A percentile compares a stretch with the other conserved stretches of the same genome.
Conservation (phyloP, 106 monocot species). For the Amphibolis antarctica region DNA sequence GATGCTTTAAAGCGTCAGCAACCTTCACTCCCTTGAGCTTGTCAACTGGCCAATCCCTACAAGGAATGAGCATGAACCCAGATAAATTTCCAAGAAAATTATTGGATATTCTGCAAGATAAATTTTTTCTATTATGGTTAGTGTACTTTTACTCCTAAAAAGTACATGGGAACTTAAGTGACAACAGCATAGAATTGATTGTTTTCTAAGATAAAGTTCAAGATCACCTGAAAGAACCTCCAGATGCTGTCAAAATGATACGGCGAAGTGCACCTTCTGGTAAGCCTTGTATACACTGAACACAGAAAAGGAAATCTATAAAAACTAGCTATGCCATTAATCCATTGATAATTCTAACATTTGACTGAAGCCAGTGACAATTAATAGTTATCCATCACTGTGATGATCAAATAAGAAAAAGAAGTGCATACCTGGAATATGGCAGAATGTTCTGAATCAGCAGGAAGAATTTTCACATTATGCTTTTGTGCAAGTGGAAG, state of each 20-base stretch:
- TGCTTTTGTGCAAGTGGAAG: conserved; percentile 97
- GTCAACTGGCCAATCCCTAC: conserved; percentile 90
- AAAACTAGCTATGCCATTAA: too few species aligned
- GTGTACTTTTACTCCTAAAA: not conserved
- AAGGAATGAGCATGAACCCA: not conserved
- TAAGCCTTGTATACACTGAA: conserved; percentile 93
- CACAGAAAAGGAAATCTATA: not conserved
- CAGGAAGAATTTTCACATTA: conserved; percentile 92
- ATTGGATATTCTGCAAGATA: not conserved
- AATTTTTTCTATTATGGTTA: too few species aligned
- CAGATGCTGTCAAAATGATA: conserved; percentile 94
- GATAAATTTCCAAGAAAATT: not conserved
- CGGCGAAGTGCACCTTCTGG: conserved; percentile 84
- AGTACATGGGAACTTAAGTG: not conserved
- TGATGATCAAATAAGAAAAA: not conserved
- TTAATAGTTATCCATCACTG: not conserved
- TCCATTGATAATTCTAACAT: too few species aligned
- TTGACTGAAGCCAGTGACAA: not conserved
- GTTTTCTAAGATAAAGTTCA: not conserved
- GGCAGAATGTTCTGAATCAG: conserved; percentile 96
- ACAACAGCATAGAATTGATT: not conserved
- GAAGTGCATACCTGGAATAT: conserved; percentile 68
- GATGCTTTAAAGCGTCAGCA: conserved; percentile 93
- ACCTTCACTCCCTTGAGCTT: conserved; percentile 91
- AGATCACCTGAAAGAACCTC: conserved; percentile 84